phyloP scores from a whole-genome alignment of 345 rosid genomes.

The Erysimum cheiranthoides region DNA sequence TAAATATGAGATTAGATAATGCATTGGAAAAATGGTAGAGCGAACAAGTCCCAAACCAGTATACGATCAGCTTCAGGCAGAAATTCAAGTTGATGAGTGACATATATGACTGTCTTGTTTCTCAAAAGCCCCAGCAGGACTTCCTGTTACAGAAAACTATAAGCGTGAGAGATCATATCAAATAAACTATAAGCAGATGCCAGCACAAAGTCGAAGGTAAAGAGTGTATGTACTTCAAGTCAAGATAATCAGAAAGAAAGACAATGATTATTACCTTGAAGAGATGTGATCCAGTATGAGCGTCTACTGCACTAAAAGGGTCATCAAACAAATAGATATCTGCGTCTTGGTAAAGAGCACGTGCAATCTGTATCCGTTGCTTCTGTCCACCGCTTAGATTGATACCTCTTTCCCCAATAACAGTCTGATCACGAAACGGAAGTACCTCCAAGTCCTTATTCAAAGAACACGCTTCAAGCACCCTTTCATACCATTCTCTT shows the following conservation, averaged over 20 bases:
- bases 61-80: slow-evolving; percentile 65
- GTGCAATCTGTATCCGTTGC: slow-evolving; percentile 80
- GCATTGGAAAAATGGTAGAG: slow-evolving; percentile 16
- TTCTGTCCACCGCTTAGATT: slow-evolving; percentile 93
- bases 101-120: slow-evolving; percentile 62
- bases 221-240: slow-evolving; percentile 12
- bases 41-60: slow-evolving; percentile 49
- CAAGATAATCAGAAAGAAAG: slow-evolving; percentile 20
- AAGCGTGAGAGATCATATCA: slow-evolving; percentile 24
- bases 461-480: slow-evolving; percentile 62
- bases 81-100: slow-evolving; percentile 73
- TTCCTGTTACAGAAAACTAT: slow-evolving; percentile 52
- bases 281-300: slow-evolving; percentile 74
- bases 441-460: slow-evolving; percentile 66
- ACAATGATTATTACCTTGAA: slow-evolving; percentile 58
- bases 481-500: slow-evolving; percentile 53
- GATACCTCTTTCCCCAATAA: slow-evolving; percentile 84
- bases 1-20: neutral
- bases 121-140: slow-evolving; percentile 57
- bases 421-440: slow-evolving; percentile 62
- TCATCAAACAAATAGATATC: slow-evolving; percentile 80
- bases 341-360: slow-evolving; percentile 70
- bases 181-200: neutral
- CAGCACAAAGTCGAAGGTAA: neutral
- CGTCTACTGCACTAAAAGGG: slow-evolving; percentile 82